Evolutionary conservation across 306 rosid genomes (phyloP).

Genomic region (Cucumis hystrix): DNA sequence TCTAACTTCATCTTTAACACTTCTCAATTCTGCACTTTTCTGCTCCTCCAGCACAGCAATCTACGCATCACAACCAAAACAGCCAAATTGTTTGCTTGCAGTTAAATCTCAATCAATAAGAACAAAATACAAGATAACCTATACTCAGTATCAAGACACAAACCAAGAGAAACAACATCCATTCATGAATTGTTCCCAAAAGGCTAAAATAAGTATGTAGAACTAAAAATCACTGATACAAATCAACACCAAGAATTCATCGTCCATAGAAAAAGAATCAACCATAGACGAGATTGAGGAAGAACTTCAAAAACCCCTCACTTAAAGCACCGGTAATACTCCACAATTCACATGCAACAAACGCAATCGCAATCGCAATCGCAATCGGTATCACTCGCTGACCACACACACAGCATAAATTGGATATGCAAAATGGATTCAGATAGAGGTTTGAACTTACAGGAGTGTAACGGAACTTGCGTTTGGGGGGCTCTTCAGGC

Average conservation of each 20-base stretch:
- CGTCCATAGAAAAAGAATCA: not conserved
- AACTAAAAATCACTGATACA: not conserved
- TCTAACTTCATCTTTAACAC: constrained; percentile 23
- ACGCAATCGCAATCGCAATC: not conserved
- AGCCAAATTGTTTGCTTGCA: not conserved
- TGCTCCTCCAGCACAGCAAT: constrained; percentile 71
- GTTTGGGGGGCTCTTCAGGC: constrained; percentile 66
- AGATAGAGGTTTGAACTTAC: constrained; percentile 21
- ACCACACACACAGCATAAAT: not conserved
- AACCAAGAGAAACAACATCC: not conserved
- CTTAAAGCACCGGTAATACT: not conserved
- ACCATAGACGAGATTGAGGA: not conserved
- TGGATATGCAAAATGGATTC: not conserved
- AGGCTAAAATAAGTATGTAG: not conserved
- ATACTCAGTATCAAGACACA: not conserved
- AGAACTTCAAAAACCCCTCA: not conserved
- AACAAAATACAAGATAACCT: not conserved
- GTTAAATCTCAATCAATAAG: not conserved
- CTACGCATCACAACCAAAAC: constrained; percentile 25
- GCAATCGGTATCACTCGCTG: not conserved
- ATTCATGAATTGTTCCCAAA: not conserved
- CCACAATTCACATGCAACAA: not conserved
- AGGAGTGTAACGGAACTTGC: constrained; percentile 93
- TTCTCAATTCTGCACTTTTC: constrained; percentile 31
- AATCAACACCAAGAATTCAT: not conserved